These are phyloP conservation scores for Vaccinium vitisidaea DNA, from an alignment of 148 eudicot species.

Conservation along the genomic window DNA sequence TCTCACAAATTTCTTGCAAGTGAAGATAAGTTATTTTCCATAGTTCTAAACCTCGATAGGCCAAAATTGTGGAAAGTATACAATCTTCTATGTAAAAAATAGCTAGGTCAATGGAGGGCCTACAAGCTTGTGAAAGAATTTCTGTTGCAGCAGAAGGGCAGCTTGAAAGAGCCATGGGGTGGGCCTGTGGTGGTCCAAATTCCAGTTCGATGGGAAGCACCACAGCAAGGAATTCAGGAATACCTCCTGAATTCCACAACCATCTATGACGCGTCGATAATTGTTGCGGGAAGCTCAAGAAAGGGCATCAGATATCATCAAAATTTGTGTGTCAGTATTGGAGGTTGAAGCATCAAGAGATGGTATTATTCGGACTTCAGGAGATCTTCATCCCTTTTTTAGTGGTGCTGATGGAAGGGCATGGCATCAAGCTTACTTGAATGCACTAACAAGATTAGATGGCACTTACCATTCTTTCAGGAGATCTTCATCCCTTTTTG, in stretches of 20 bases:
- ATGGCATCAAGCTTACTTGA: slow-evolving; percentile 86
- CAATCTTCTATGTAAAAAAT: slow-evolving; percentile 68
- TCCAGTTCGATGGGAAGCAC: slow-evolving; percentile 46
- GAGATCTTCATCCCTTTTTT: slow-evolving; percentile 51
- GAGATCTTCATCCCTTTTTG: too few relatives aligned
- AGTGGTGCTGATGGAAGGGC: slow-evolving; percentile 63
- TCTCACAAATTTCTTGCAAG: slow-evolving; percentile 60
- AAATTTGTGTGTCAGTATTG: slow-evolving; percentile 64
- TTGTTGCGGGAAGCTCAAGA: slow-evolving; percentile 68
- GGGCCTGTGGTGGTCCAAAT: slow-evolving; percentile 95
- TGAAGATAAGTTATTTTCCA: slow-evolving; percentile 57
- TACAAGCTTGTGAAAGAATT: slow-evolving; percentile 81
- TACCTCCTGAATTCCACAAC: slow-evolving; percentile 88
- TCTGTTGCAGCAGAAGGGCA: slow-evolving; percentile 88
- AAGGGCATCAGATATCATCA: slow-evolving; percentile 69
- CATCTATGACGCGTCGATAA: slow-evolving; percentile 69
- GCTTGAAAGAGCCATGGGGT: slow-evolving; percentile 96
- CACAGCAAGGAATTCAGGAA: slow-evolving; percentile 52
- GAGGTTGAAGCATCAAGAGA: slow-evolving; percentile 98
- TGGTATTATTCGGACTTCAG: slow-evolving; percentile 59
- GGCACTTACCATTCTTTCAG: slow-evolving; percentile 70
- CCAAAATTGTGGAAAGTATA: slow-evolving; percentile 63
- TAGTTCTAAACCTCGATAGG: slow-evolving; percentile 66
- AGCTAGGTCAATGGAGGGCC: slow-evolving; percentile 64
- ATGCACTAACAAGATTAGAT: slow-evolving; percentile 75